Conservation (phyloP, 225 moss, liverwort and hornwort genomes). For the Antitrichia curtipendula region DNA sequence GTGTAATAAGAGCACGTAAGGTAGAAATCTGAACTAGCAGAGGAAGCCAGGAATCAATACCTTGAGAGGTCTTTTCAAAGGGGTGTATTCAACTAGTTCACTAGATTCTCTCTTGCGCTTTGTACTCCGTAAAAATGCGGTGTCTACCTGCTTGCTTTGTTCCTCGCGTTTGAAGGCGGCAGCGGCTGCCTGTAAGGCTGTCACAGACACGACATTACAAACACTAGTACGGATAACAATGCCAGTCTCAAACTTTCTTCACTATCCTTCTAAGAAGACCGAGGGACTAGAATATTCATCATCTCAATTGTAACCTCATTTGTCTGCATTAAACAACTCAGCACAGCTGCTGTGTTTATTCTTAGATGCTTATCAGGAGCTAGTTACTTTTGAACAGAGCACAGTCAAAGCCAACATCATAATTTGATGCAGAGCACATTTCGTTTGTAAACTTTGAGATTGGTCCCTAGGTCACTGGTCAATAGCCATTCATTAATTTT, state of each 20-base stretch:
- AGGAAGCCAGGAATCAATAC: slow-evolving; percentile 1
- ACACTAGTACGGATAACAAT: not conserved
- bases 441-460: not conserved
- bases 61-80: slow-evolving; percentile 48
- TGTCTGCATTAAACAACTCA: not conserved
- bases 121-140: slow-evolving; percentile 20
- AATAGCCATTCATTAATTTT: not conserved
- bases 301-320: not conserved
- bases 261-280: not conserved
- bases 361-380: not conserved
- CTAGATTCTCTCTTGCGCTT: slow-evolving; percentile 55
- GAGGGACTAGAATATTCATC: not conserved
- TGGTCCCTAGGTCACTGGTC: not conserved
- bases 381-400: not conserved
- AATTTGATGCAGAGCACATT: not conserved
- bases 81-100: slow-evolving; percentile 43
- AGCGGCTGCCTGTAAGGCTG: slow-evolving; percentile 73
- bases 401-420: not conserved
- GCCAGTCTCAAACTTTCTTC: not conserved
- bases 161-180: slow-evolving; percentile 65
- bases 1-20: not conserved
- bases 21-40: not conserved
- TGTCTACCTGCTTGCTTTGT: slow-evolving; percentile 28
- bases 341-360: not conserved
- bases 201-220: not conserved